Evolutionary conservation across 768 basidiomycete species (phyloP), one percentile per base, ranked within the genome.

Genomic region (Pisolithus sp.): DNA sequence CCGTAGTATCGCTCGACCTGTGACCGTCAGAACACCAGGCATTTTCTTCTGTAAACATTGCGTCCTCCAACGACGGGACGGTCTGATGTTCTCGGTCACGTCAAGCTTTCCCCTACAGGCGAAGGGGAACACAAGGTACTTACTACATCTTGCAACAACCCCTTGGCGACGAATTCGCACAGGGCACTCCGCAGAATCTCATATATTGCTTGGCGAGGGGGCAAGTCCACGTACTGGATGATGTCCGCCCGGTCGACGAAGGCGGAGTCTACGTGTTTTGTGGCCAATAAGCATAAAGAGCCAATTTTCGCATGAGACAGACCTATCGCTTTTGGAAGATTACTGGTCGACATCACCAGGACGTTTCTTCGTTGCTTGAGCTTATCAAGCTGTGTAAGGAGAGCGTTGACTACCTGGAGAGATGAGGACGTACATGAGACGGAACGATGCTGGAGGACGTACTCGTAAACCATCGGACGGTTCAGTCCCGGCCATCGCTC

Each of bases 161-260:
- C 82, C 55, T 81, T 85, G 15, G 69, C 66, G 56, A 91, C 76
- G 51, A 99, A 81, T 65, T 98, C 95, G 26, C 74, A 69, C 13
- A 99, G 71, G 62, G 89, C 93, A 5, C 82, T 82, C 7, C 85
- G 78, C 26, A 98, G 71, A 57, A 99, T 97, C 67, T 93, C 89
- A 70, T 96, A 98, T 44, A 97, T 80, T 0, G 93, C 96, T 56
- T 93, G 88, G 15, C 85, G 80, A 5, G 93, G 85, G 1, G 96
- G 96, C 7, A 93, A 76, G 57, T 93, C 94, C 18, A 97, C 78
- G 61, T 92, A 96, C 73, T 95, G 94, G 18, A 96, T 82, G 46
- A 98, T 93, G 61, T 99, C 96, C 8, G 95, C 96, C 38, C 96
- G 86, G 63, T 98, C 96, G 45, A 97, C 83, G 64, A 97, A 98